These are phyloP conservation scores for Blepharisma japonicum DNA, from an alignment of 73 alveolate species.

Conservation along the genomic window DNA sequence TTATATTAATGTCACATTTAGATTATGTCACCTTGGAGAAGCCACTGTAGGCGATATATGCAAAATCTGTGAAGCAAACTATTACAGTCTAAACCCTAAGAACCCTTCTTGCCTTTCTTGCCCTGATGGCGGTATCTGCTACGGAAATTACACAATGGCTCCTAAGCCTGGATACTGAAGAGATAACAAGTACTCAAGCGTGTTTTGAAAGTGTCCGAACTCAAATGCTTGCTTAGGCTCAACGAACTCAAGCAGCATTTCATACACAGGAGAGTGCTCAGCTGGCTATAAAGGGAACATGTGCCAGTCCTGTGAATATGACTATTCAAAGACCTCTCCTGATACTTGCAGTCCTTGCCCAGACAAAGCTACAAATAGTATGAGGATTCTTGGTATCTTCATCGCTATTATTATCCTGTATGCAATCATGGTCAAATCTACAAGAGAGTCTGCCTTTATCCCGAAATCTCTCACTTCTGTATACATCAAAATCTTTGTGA, in stretches of 20 bases:
- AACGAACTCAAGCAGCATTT: constrained; percentile 33
- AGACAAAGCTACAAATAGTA: constrained; percentile 28
- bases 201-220: constrained; percentile 36
- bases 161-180: constrained; percentile 26
- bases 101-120: not conserved
- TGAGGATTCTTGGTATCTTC: constrained; percentile 33
- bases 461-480: constrained; percentile 35
- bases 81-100: not conserved
- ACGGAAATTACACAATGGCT: not conserved
- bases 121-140: constrained; percentile 25
- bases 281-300: constrained; percentile 52
- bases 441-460: constrained; percentile 40
- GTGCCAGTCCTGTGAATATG: constrained; percentile 49
- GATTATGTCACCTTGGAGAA: not conserved
- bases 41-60: not conserved
- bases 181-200: not conserved
- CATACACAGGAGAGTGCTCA: constrained; percentile 38
- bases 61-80: not conserved
- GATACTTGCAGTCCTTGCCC: constrained; percentile 48
- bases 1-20: not conserved
- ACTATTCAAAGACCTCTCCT: constrained; percentile 28
- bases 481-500: constrained; percentile 49
- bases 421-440: constrained; percentile 32
- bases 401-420: constrained; percentile 27
- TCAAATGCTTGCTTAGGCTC: constrained; percentile 56